phyloP scores from a whole-genome alignment of 352 stramenopile species.

The Phytophthora pistaciae region DNA sequence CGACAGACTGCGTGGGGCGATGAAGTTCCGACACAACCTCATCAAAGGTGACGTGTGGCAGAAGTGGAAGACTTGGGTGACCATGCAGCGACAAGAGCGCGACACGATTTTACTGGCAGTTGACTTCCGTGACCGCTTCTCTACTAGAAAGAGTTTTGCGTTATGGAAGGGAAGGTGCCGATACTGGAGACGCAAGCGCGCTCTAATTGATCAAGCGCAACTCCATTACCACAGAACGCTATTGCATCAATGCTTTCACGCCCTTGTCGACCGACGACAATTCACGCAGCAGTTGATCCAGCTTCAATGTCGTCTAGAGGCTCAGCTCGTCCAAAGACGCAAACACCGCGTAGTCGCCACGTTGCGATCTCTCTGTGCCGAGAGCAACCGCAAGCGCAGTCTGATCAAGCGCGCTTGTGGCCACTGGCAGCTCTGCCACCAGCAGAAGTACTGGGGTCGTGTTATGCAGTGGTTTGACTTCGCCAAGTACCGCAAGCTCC shows the following conservation, averaged over 20 bases:
- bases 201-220: conserved; percentile 14
- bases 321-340: conserved; percentile 11
- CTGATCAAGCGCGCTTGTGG: conserved; percentile 5
- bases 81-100: conserved; percentile 23
- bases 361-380: conserved; percentile 6
- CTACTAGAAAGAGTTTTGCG: conserved; percentile 41
- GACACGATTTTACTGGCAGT: conserved; percentile 42
- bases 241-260: conserved; percentile 7
- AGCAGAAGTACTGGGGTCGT: conserved; percentile 36
- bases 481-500: conserved; percentile 11
- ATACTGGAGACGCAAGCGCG: conserved; percentile 33
- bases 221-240: conserved; percentile 9
- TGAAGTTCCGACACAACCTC: conserved; percentile 38
- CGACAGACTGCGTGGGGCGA: conserved; percentile 33
- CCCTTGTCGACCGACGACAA: conserved; percentile 13
- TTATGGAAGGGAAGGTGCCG: conserved; percentile 34
- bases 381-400: conserved; percentile 2
- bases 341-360: conserved; percentile 16
- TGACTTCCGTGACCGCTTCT: conserved; percentile 48
- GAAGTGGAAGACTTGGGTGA: conserved; percentile 45
- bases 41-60: conserved; percentile 39
- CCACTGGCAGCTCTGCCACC: conserved; percentile 27
- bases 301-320: conserved; percentile 10
- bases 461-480: conserved; percentile 28
- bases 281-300: conserved; percentile 1